Base-by-base conservation (phyloP, 768 basidiomycete genomes). In the Collybia mongolica region DNA sequence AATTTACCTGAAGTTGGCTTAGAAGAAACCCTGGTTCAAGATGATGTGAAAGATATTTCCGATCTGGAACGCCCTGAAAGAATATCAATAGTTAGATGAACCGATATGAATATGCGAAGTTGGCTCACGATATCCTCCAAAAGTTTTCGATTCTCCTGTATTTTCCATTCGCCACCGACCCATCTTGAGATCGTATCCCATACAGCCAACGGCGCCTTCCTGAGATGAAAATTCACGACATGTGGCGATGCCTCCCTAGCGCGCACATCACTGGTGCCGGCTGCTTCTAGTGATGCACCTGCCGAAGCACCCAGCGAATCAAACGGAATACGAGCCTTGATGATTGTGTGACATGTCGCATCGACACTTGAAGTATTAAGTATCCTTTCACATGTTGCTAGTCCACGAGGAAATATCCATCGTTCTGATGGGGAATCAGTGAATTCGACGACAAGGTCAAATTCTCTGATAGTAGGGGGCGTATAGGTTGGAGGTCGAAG, bases 391-490 rank as follows among this genome's bases (percentile, higher is more conserved):
- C 73, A 82, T 24, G 75, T 65, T 6, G 76, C 75, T 5, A 75
- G 71, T 18, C 79, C 81, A 26, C 86, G 79, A 45, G 89, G 88
- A 47, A 91, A 71, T 5, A 86, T 57, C 80, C 81, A 85, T n/a
- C 83, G 77, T 41, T 88, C 86, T 38, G 71, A 70, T 2, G 80
- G 72, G 4, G 70, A 67, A 58, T 90, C 89, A 44, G 74, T 68
- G 55, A 88, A 90, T 59, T 88, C 86, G 45, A 92, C 60, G 19
- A 90, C 80, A 1, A 92, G 61, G 60, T 91, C 89, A 58, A 83
- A 88, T n/a, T 80, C 78, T 59, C 77, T 83, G 28, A 74, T 61
- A 15, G 77, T 61, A 38, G 58, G 51, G 37, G 64, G 52, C 29
- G 54, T 15, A 12, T 47, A 26, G 12, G 58, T 53, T 17, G 60